Evolutionary conservation across 768 basidiomycete species (phyloP).

Genomic region (Trametes villosa): DNA sequence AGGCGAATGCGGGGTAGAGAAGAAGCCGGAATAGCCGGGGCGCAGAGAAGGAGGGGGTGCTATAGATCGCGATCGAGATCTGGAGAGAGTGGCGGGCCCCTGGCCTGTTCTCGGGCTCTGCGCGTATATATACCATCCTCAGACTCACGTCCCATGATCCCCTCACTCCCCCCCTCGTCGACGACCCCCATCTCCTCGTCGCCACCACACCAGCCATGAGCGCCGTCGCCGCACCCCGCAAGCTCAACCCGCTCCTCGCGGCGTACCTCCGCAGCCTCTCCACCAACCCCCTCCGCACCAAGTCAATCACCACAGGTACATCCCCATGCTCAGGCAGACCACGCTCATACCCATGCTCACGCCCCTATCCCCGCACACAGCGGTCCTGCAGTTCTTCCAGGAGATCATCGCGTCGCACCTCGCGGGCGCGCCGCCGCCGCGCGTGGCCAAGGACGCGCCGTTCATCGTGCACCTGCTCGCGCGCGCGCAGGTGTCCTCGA

Average conservation of each 20-base stretch:
- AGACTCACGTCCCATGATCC: neutral
- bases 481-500: slow-evolving; percentile 61
- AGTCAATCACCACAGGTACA: slow-evolving; percentile 74
- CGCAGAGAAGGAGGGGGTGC: neutral
- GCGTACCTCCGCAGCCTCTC: slow-evolving; percentile 73
- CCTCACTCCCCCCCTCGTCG: neutral
- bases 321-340: slow-evolving; percentile 6
- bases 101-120: neutral
- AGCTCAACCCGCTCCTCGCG: slow-evolving; percentile 56
- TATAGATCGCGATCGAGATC: slow-evolving; percentile 20
- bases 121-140: neutral
- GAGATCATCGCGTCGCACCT: slow-evolving; percentile 80
- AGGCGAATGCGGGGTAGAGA: neutral
- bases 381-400: slow-evolving; percentile 56
- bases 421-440: slow-evolving; percentile 60
- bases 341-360: neutral
- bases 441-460: slow-evolving; percentile 58
- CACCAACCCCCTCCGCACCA: slow-evolving; percentile 75
- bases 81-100: neutral
- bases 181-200: neutral
- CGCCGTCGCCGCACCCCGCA: slow-evolving; percentile 27
- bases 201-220: slow-evolving; percentile 24
- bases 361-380: slow-evolving; percentile 25
- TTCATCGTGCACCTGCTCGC: slow-evolving; percentile 55
- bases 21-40: slow-evolving; percentile 12